Evolutionary conservation across 345 rosid genomes (phyloP), one percentile per base, ranked within the genome.

Genomic region (Ceriops tagal): DNA sequence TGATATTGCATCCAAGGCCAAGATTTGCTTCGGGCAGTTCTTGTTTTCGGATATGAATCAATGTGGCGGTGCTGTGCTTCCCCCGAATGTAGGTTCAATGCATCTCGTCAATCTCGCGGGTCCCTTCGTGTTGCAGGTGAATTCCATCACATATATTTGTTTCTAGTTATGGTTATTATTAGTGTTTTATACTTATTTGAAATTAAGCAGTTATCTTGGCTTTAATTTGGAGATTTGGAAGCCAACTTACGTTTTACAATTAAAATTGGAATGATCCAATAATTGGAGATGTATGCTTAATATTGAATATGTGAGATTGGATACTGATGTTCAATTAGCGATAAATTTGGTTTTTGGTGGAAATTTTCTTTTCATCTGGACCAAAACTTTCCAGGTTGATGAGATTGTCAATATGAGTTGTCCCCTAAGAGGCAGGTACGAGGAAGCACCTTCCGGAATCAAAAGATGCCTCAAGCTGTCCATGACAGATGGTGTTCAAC

Each of bases 401-500:
- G 99, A 95, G 89, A 78, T 92, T 70, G 93, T 90, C 78, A 90
- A 90, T 71, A 79, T 90, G 69, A 82, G 93, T 53, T 81, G 85
- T 49, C 85, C 99, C 28, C 89, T 95, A 35, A 79, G 82, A 71
- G 87, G 88, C 63, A 83, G 97, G 79, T 92, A 87, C 70, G 87
- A 88, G 55, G 90, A 87, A 19, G 83, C 83, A 22, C 73, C 85
- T 59, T 55, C 86, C n/a, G 96, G 99, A 62, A 68, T 80, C 73
- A 92, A 95, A 85, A 84, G 97, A 81, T 87, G 99, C 78, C 89
- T 95, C 61, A 95, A 95, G 82, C 65, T 95, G 69, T 87, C 92
- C 26, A 85, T 92, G 93, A 92, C 99, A 0, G 97, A 95, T 79
- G 99, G 98, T 62, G 80, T 84, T 71, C 99, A 92, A 60, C 96